Evolutionary conservation across 1,284 basidiomycete species (phyloP).

Genomic region (Melampsora americana): DNA sequence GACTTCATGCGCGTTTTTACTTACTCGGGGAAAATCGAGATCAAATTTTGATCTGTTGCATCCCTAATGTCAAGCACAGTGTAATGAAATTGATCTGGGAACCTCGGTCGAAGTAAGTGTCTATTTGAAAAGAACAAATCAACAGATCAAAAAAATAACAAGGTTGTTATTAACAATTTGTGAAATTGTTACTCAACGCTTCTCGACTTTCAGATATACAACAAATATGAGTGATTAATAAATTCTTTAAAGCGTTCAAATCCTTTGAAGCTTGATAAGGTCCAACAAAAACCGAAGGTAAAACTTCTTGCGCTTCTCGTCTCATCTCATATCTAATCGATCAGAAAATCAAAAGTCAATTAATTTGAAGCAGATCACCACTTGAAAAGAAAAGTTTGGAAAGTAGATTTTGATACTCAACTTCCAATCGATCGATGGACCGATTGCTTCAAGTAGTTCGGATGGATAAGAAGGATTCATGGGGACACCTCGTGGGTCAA

Average conservation of each 20-base stretch:
- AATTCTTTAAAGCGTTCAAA: conserved; percentile 63
- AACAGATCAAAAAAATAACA: background rate
- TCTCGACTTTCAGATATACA: conserved; percentile 52
- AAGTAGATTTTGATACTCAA: background rate
- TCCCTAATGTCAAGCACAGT: conserved; percentile 82
- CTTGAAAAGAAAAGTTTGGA: background rate
- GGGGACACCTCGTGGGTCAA: background rate
- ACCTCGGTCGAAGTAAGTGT: conserved; percentile 73
- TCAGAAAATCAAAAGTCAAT: conserved; percentile 13
- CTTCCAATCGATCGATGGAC: conserved; percentile 28
- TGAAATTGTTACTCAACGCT: conserved; percentile 58
- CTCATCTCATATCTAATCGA: conserved; percentile 82
- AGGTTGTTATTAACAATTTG: too few relatives aligned
- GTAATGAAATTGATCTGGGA: conserved; percentile 74
- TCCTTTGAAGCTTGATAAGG: conserved; percentile 84
- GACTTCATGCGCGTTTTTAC: conserved; percentile 3
- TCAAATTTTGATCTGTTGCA: conserved; percentile 61
- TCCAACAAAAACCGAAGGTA: conserved; percentile 77
- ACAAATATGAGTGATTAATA: conserved; percentile 74
- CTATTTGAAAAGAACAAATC: conserved; percentile 2
- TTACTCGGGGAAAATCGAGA: conserved; percentile 49
- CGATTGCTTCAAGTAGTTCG: conserved; percentile 11
- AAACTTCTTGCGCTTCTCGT: conserved; percentile 82
- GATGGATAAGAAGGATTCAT: conserved; percentile 11
- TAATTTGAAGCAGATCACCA: background rate